Percentiles rank a stretch among this genome's conserved stretches.
These are phyloP conservation scores for Phytophthora multivora DNA, from an alignment of 352 stramenopile species.

Conservation along the genomic window DNA sequence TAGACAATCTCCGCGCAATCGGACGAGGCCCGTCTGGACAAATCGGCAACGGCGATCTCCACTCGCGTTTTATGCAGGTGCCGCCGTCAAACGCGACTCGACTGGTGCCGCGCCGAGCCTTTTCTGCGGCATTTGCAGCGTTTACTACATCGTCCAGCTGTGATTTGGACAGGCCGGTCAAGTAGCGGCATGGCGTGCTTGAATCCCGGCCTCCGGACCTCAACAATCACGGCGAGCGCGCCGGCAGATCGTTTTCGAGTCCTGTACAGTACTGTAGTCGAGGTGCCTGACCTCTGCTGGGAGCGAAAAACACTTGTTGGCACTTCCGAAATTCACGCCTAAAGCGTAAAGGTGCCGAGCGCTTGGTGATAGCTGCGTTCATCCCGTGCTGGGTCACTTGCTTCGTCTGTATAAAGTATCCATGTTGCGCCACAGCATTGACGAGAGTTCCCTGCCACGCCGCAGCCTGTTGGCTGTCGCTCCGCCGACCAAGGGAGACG, in stretches of 20 bases:
- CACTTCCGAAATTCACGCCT: constrained; percentile 30
- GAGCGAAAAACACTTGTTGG: constrained; percentile 15
- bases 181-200: constrained; percentile 25
- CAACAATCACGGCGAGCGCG: constrained; percentile 11
- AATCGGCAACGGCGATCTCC: constrained; percentile 17
- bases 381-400: background rate
- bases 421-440: constrained; percentile 36
- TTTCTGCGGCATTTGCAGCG: constrained; percentile 21
- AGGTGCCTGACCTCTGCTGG: constrained; percentile 11
- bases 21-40: constrained; percentile 18
- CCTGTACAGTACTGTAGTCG: constrained; percentile 1
- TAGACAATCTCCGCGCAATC: constrained; percentile 1
- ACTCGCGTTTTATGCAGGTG: constrained; percentile 9
- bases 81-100: constrained; percentile 25
- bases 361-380: constrained; percentile 9
- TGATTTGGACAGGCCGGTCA: constrained; percentile 28
- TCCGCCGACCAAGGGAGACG: constrained; percentile 6
- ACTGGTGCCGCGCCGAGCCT: constrained; percentile 21
- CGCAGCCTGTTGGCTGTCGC: constrained; percentile 18
- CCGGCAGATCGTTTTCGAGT: constrained; percentile 6
- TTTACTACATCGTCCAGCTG: constrained; percentile 20
- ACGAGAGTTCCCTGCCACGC: constrained; percentile 24
- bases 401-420: constrained; percentile 18
- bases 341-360: constrained; percentile 17
- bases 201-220: constrained; percentile 16